Percentiles rank a stretch among this genome's conserved stretches.
phyloP scores from a whole-genome alignment of 75 land plant species.

The Isoetes taiwanensis region DNA sequence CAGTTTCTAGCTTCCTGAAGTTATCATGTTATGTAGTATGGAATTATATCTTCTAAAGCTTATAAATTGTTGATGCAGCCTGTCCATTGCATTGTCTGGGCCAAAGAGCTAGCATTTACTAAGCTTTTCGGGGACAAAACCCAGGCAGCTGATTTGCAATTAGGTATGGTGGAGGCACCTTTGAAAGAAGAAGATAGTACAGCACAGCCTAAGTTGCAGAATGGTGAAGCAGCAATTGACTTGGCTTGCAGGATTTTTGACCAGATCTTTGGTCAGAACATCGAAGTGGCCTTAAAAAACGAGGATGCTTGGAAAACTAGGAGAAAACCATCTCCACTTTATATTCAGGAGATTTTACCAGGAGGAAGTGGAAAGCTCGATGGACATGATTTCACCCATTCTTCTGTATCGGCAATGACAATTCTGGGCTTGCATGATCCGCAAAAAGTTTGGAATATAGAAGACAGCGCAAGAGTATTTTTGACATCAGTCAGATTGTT shows the following conservation, averaged over 20 bases:
- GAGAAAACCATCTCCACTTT: slow-evolving; percentile 59
- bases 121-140: slow-evolving; percentile 91
- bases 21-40: no score
- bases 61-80: slow-evolving; percentile 38
- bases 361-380: background rate
- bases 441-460: slow-evolving; percentile 73
- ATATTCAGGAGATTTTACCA: slow-evolving; percentile 29
- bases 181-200: slow-evolving; percentile 14
- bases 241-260: slow-evolving; percentile 80
- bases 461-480: slow-evolving; percentile 73
- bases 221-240: slow-evolving; percentile 48
- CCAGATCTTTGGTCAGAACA: slow-evolving; percentile 94
- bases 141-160: slow-evolving; percentile 81
- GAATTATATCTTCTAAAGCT: no score
- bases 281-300: slow-evolving; percentile 68
- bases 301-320: slow-evolving; percentile 89
- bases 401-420: slow-evolving; percentile 8
- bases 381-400: background rate
- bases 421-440: slow-evolving; percentile 75
- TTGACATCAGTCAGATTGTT: slow-evolving; percentile 61
- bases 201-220: slow-evolving; percentile 49
- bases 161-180: background rate
- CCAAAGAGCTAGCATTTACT: slow-evolving; percentile 86
- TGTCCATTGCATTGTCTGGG: slow-evolving; percentile 99
- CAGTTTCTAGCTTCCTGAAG: no score